These are phyloP conservation scores for Dictyostelium purpureum DNA, from an alignment of 78 protist species.

Conservation along the genomic window DNA sequence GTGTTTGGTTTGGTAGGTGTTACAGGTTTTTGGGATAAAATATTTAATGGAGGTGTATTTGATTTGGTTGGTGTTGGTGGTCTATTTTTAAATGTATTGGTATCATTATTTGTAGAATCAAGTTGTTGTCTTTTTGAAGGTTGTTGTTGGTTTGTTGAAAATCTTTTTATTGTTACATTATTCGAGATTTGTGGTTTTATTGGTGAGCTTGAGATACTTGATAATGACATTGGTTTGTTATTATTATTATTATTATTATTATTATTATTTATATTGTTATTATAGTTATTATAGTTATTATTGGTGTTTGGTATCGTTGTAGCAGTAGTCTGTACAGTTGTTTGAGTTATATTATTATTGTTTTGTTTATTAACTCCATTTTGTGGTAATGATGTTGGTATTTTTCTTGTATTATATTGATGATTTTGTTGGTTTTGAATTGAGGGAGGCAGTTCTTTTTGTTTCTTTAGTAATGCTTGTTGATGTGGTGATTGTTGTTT, in stretches of 20 bases:
- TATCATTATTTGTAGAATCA: not conserved
- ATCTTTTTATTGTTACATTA: conserved; percentile 11
- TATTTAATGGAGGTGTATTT: not conserved
- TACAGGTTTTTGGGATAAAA: not conserved
- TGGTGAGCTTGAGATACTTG: conserved; percentile 34
- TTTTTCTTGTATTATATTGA: conserved; percentile 24
- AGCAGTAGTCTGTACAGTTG: not conserved
- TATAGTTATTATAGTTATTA: not conserved
- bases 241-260: too few relatives aligned
- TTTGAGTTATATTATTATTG: too few relatives aligned
- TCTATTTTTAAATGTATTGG: not conserved
- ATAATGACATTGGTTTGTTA: not conserved
- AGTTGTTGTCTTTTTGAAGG: not conserved
- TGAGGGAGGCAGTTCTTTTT: conserved; percentile 25
- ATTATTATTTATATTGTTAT: too few relatives aligned
- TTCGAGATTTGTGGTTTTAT: not conserved
- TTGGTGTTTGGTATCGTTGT: too few relatives aligned
- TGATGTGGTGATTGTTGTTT: conserved; percentile 12
- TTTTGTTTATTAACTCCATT: not conserved
- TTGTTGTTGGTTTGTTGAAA: not conserved
- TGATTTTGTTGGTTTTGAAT: conserved; percentile 23
- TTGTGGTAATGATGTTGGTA: not conserved
- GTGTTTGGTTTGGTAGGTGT: not conserved
- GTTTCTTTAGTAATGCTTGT: not conserved
- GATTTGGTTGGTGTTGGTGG: conserved; percentile 42